These are phyloP conservation scores for Yarrowia sp. DNA, from an alignment of 805 yeast species.

Conservation along the genomic window DNA sequence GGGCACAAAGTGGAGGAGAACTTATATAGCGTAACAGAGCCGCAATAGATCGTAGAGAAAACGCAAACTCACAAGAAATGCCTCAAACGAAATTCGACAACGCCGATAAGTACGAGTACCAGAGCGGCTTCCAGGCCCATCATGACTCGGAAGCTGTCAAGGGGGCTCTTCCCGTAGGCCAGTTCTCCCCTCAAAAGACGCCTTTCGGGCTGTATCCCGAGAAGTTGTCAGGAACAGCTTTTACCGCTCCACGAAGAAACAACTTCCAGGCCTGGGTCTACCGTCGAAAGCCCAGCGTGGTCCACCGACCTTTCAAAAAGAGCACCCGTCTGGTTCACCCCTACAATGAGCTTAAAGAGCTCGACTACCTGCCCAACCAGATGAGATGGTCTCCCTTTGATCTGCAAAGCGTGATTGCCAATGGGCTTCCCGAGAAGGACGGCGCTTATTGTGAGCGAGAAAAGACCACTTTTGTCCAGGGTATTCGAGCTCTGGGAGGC, in stretches of 20 bases:
- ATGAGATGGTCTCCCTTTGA: constrained; percentile 45
- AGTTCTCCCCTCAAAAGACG: constrained; percentile 45
- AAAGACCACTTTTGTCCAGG: constrained; percentile 42
- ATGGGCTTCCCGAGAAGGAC: constrained; percentile 7
- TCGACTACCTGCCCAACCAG: constrained; percentile 45
- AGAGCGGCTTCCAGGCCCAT: constrained; percentile 44
- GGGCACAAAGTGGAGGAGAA: constrained; percentile 8
- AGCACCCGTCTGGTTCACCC: constrained; percentile 20
- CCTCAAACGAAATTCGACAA: constrained; percentile 41
- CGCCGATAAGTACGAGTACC: constrained; percentile 44
- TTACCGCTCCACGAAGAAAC: constrained; percentile 46
- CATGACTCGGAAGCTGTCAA: constrained; percentile 46
- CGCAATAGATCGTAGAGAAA: not conserved
- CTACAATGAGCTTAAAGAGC: constrained; percentile 31
- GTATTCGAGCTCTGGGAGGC: constrained; percentile 44
- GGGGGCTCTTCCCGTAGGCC: constrained; percentile 46
- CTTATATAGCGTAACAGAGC: constrained; percentile 8
- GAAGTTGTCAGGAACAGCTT: constrained; percentile 48
- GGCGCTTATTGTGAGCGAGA: constrained; percentile 21
- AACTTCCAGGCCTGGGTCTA: constrained; percentile 47
- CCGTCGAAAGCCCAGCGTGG: constrained; percentile 45
- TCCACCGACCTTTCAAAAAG: constrained; percentile 42
- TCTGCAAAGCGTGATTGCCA: constrained; percentile 30
- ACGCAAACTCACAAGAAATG: constrained; percentile 25
- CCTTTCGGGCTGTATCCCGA: constrained; percentile 47